Percentiles rank a stretch among this genome's conserved stretches.
Conservation (phyloP, 225 moss, liverwort and hornwort species). For the Physcomitrellopsis africana region DNA sequence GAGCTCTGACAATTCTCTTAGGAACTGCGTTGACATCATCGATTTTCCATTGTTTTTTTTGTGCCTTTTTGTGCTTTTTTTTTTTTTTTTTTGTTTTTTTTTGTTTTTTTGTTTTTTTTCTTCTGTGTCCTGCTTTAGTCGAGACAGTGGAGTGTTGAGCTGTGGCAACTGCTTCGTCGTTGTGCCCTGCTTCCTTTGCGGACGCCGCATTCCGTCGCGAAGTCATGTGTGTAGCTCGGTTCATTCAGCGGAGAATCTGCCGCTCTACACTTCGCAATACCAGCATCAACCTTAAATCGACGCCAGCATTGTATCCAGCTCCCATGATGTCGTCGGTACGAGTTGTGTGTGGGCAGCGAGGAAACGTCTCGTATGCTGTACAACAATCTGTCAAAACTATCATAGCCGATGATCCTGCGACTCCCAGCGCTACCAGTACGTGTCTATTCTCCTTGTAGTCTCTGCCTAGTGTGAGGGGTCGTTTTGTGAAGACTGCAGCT, state of each 20-base stretch:
- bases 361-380: not conserved
- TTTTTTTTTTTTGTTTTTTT: no score
- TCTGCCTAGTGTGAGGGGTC: not conserved
- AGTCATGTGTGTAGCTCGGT: no score
- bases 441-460: not conserved
- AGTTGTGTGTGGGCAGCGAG: not conserved
- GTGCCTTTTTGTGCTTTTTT: no score
- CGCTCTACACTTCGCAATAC: not conserved
- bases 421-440: not conserved
- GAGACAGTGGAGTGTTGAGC: not conserved
- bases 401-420: not conserved
- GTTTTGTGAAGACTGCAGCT: no score
- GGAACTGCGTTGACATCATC: no score
- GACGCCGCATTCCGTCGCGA: not conserved
- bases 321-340: not conserved
- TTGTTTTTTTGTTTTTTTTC: no score
- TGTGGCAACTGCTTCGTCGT: not conserved
- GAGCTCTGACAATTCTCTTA: no score
- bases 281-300: not conserved
- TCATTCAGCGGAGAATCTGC: no score
- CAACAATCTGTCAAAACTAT: constrained; percentile 13
- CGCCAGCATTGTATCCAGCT: not conserved
- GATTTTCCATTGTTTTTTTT: no score
- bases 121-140: no score
- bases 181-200: not conserved